Conservation (phyloP, 495 filamentous ascomycete species). For the Trichoderma gamsii region DNA sequence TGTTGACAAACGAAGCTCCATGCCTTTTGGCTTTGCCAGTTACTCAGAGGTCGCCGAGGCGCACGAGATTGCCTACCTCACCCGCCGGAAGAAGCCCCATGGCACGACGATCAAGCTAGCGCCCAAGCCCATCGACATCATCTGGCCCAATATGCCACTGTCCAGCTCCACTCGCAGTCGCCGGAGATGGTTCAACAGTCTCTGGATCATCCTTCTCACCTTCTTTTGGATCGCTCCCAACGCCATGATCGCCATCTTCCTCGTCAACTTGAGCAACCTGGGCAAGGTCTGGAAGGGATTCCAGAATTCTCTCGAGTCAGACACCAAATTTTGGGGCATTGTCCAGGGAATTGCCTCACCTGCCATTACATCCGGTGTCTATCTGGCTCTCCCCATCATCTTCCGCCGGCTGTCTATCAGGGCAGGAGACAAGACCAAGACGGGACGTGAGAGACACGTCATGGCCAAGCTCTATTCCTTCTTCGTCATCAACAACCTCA, state of each 20-base stretch:
- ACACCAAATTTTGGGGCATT: constrained; percentile 69
- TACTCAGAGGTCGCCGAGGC: constrained; percentile 83
- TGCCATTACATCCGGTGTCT: constrained; percentile 81
- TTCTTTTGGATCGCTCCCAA: constrained; percentile 92
- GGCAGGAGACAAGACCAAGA: constrained; percentile 84
- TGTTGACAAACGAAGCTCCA: constrained; percentile 78
- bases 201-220: constrained; percentile 78
- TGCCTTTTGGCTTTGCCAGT: constrained; percentile 91
- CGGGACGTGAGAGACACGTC: constrained; percentile 88
- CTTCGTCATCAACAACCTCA: constrained; percentile 94
- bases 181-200: constrained; percentile 68
- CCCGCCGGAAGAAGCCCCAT: constrained; percentile 71
- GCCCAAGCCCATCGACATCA: constrained; percentile 82
- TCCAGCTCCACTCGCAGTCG: constrained; percentile 58
- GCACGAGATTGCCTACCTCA: constrained; percentile 76
- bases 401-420: constrained; percentile 76
- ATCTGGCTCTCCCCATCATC: constrained; percentile 80
- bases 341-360: constrained; percentile 94
- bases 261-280: constrained; percentile 76
- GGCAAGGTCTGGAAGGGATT: constrained; percentile 78
- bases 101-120: constrained; percentile 75
- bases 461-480: constrained; percentile 87
- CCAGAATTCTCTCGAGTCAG: constrained; percentile 49
- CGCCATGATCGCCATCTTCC: constrained; percentile 87
- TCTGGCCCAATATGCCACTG: constrained; percentile 88